phyloP scores from a whole-genome alignment of 1,284 basidiomycete species.

The Sporisorium scitamineum region DNA sequence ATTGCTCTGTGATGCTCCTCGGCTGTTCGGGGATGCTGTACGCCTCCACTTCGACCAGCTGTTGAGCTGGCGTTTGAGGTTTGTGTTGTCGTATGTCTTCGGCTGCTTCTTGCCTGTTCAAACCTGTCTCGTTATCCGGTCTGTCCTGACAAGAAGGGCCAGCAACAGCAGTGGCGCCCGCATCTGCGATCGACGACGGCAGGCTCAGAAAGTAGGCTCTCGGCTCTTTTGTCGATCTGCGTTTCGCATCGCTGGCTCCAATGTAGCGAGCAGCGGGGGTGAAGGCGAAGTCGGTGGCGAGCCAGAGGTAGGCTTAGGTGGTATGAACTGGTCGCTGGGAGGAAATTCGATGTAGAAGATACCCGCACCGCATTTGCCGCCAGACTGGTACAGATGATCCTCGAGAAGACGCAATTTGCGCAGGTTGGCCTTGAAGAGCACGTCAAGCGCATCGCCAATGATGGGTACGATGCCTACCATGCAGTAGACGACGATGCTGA shows the following conservation, averaged over 20 bases:
- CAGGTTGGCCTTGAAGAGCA: slow-evolving; percentile 66
- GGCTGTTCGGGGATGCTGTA: slow-evolving; percentile 30
- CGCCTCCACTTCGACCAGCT: slow-evolving; percentile 15
- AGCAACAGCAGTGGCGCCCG: not conserved
- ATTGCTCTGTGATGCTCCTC: not conserved
- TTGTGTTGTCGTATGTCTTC: not conserved
- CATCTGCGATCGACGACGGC: slow-evolving; percentile 17
- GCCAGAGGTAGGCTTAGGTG: not conserved
- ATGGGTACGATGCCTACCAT: slow-evolving; percentile 65
- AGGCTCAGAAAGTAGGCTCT: slow-evolving; percentile 25
- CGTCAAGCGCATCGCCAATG: slow-evolving; percentile 65
- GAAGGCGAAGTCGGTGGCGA: slow-evolving; percentile 1
- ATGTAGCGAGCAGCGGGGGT: not conserved
- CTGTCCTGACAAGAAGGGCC: not conserved
- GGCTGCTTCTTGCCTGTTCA: not conserved
- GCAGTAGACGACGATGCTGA: slow-evolving; percentile 63
- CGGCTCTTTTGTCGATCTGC: not conserved
- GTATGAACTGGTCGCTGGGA: slow-evolving; percentile 29
- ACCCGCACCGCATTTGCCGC: slow-evolving; percentile 45
- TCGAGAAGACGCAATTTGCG: slow-evolving; percentile 63
- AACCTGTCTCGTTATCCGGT: not conserved
- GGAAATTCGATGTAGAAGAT: slow-evolving; percentile 49
- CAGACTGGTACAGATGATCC: slow-evolving; percentile 52
- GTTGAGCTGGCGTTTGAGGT: not conserved
- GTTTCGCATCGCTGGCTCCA: not conserved